phyloP scores from a whole-genome alignment of 352 stramenopile species.

The Pythium pyrilobum region DNA sequence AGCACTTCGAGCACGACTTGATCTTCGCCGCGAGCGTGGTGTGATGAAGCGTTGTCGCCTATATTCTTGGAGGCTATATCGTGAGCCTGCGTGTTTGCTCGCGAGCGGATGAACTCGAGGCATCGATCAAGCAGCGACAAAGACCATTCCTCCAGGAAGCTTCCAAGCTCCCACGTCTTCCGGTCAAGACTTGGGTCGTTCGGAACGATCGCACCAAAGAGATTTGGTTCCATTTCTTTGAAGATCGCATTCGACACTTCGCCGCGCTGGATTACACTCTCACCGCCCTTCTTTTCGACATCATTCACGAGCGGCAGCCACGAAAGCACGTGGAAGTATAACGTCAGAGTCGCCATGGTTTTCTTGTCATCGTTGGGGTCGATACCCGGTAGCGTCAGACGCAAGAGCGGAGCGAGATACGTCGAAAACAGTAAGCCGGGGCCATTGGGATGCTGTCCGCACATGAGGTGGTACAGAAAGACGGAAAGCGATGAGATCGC shows the following conservation, averaged over 20 bases:
- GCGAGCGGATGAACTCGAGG: slow-evolving; percentile 58
- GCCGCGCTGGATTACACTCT: slow-evolving; percentile 11
- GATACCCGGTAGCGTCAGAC: slow-evolving; percentile 63
- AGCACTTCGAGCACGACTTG: slow-evolving; percentile 48
- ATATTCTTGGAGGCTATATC: slow-evolving; percentile 15
- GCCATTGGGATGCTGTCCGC: slow-evolving; percentile 36
- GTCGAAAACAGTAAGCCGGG: slow-evolving; percentile 48
- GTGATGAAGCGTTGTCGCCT: slow-evolving; percentile 10
- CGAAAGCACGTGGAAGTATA: slow-evolving; percentile 67
- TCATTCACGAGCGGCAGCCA: slow-evolving; percentile 73
- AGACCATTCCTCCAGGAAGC: slow-evolving; percentile 62
- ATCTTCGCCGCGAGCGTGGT: slow-evolving; percentile 30
- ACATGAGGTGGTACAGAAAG: slow-evolving; percentile 61
- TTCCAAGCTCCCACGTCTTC: slow-evolving; percentile 52
- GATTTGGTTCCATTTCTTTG: slow-evolving; percentile 32
- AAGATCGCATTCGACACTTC: slow-evolving; percentile 10
- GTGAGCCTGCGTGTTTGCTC: slow-evolving; percentile 31
- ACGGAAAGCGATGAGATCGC: slow-evolving; percentile 64
- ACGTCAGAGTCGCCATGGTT: slow-evolving; percentile 48
- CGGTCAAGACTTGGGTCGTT: slow-evolving; percentile 33
- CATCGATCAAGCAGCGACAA: slow-evolving; percentile 56
- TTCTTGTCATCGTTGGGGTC: slow-evolving; percentile 78
- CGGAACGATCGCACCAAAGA: slow-evolving; percentile 34
- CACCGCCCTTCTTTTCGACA: slow-evolving; percentile 29
- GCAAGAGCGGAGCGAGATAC: slow-evolving; percentile 51